A percentile compares a stretch with the other conserved stretches of the same genome.
Evolutionary conservation across 352 stramenopile genomes (phyloP).

Genomic region (Globisporangium middletonii): DNA sequence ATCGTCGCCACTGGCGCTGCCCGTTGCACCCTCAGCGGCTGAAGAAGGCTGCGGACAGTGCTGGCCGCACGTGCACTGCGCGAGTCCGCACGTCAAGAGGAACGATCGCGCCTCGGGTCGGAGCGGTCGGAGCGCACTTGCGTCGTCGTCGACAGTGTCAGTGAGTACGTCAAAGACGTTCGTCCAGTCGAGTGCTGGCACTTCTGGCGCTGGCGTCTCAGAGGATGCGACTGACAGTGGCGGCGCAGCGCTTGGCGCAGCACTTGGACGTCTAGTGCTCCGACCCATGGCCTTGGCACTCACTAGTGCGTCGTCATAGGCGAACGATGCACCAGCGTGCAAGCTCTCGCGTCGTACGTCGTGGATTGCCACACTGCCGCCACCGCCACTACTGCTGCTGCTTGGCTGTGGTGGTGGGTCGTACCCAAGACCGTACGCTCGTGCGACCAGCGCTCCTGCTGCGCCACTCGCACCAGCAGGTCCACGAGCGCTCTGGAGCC

Average conservation of each 20-base stretch:
- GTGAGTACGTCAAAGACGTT: slow-evolving; percentile 11
- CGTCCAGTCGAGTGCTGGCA: slow-evolving; percentile 5
- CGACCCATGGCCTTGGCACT: background rate
- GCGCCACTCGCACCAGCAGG: background rate
- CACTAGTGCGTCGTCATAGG: background rate
- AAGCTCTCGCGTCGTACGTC: too few species aligned
- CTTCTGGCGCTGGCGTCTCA: background rate
- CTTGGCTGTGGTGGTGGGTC: slow-evolving; percentile 4
- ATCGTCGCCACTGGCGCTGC: background rate
- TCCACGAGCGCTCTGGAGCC: slow-evolving; percentile 16
- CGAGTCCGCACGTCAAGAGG: slow-evolving; percentile 8
- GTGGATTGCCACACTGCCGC: too few species aligned
- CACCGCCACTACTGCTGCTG: background rate
- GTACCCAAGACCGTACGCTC: slow-evolving; percentile 5
- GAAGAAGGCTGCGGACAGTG: background rate
- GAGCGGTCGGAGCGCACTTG: background rate
- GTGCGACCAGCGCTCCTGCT: background rate
- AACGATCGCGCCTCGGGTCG: background rate
- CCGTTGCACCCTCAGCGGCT: background rate
- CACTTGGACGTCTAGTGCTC: background rate
- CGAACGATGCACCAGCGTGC: background rate
- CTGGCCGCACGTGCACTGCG: slow-evolving; percentile 1
- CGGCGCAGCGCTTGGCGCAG: background rate
- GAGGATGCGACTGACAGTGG: background rate
- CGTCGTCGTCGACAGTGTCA: slow-evolving; percentile 2